Percentiles rank a stretch among this genome's conserved stretches.
phyloP scores from a whole-genome alignment of 495 filamentous ascomycete species.

The Jackrogersella minutella region DNA sequence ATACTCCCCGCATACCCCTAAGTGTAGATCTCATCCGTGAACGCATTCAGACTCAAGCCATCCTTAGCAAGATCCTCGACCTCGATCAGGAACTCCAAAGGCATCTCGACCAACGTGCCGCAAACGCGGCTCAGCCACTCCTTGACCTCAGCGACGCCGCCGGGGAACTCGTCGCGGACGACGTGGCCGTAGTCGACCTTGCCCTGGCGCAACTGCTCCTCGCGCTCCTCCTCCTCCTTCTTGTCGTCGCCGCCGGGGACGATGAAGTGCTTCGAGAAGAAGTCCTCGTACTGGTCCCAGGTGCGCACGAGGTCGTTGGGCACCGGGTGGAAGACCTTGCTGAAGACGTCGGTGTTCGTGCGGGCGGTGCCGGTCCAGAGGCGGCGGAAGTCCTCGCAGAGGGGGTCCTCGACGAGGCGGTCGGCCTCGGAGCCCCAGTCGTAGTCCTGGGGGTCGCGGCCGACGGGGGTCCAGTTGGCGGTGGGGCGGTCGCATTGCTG shows the following conservation, averaged over 20 bases:
- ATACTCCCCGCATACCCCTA: constrained; percentile 41
- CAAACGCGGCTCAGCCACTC: constrained; percentile 76
- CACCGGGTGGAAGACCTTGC: constrained; percentile 85
- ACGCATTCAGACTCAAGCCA: constrained; percentile 77
- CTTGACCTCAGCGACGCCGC: constrained; percentile 78
- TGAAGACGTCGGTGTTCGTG: constrained; percentile 86
- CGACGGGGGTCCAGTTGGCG: constrained; percentile 79
- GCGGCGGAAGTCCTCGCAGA: constrained; percentile 69
- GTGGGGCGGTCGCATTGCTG: constrained; percentile 69
- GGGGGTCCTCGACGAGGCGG: constrained; percentile 75
- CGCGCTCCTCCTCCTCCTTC: constrained; percentile 39
- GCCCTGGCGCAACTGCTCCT: constrained; percentile 25
- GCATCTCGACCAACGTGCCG: constrained; percentile 91
- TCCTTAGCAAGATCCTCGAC: constrained; percentile 86
- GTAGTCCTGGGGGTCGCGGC: constrained; percentile 72
- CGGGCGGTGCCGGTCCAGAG: constrained; percentile 78
- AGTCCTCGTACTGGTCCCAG: constrained; percentile 87
- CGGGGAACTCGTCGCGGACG: constrained; percentile 78
- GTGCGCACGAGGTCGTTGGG: constrained; percentile 81
- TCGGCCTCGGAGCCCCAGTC: constrained; percentile 84
- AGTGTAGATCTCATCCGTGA: constrained; percentile 88
- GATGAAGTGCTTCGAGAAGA: constrained; percentile 73
- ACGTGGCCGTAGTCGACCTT: constrained; percentile 83
- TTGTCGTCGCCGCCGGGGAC: constrained; percentile 59
- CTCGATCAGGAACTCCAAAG: constrained; percentile 84